Evolutionary conservation across 305 asterid species (phyloP).

Genomic region (Fraxinus baroniana): DNA sequence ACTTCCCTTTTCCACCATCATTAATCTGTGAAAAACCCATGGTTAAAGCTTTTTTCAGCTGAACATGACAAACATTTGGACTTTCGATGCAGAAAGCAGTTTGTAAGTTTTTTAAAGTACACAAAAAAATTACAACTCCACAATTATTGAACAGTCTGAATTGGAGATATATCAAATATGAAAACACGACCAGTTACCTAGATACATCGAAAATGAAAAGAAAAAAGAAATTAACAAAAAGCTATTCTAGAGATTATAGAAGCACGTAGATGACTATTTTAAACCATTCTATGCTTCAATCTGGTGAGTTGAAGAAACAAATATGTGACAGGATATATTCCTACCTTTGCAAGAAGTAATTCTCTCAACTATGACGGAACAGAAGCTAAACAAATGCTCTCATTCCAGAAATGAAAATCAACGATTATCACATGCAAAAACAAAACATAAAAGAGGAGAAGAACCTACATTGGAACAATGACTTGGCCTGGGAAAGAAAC

Average conservation of each 20-base stretch:
- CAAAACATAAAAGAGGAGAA: slow-evolving; percentile 12
- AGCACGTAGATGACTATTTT: not conserved
- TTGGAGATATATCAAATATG: not conserved
- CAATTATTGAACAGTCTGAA: not conserved
- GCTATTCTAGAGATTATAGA: not conserved
- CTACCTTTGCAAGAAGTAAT: not conserved
- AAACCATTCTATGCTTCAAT: not conserved
- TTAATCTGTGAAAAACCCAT: slow-evolving; percentile 36
- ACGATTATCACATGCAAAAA: not conserved
- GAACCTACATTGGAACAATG: slow-evolving; percentile 40
- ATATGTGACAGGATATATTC: not conserved
- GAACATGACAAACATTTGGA: not conserved
- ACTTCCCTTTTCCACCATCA: slow-evolving; percentile 31
- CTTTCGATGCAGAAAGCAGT: not conserved
- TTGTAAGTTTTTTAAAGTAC: not conserved
- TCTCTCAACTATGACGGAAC: not conserved
- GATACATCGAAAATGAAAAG: slow-evolving; percentile 2
- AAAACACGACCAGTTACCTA: not conserved
- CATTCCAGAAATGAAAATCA: not conserved
- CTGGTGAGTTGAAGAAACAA: not conserved
- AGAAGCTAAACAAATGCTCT: not conserved
- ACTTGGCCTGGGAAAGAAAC: slow-evolving; percentile 31
- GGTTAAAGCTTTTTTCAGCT: not conserved
- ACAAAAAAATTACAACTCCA: slow-evolving; percentile 2
- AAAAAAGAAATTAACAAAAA: not conserved